These are phyloP conservation scores for Boletus pseudopeckii DNA, from an alignment of 768 basidiomycete species.

Conservation along the genomic window DNA sequence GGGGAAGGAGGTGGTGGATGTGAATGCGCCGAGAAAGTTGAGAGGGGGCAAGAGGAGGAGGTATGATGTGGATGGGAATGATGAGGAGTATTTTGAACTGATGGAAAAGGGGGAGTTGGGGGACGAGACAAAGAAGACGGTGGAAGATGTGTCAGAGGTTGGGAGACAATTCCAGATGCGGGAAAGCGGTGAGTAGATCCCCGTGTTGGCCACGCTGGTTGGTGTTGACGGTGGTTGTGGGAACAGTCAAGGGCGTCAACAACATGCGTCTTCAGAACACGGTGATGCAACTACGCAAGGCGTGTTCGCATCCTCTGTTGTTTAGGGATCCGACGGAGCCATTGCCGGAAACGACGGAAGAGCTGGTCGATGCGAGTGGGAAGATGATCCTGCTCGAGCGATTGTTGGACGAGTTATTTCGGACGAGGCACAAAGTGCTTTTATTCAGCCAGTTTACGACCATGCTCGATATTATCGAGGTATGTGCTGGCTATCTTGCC, in stretches of 20 bases:
- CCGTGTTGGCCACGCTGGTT: not conserved
- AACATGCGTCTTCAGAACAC: constrained; percentile 93
- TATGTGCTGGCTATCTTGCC: constrained; percentile 28
- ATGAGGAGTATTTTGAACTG: constrained; percentile 61
- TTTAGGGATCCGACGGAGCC: constrained; percentile 48
- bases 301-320: constrained; percentile 89
- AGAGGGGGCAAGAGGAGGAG: constrained; percentile 38
- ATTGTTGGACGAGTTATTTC: constrained; percentile 78
- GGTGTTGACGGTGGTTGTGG: constrained; percentile 2
- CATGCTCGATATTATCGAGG: constrained; percentile 95
- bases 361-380: constrained; percentile 82
- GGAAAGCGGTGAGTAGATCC: constrained; percentile 51
- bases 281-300: constrained; percentile 97
- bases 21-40: constrained; percentile 35
- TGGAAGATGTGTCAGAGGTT: constrained; percentile 51
- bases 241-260: constrained; percentile 75
- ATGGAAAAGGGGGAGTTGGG: constrained; percentile 49
- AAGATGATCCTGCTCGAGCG: constrained; percentile 98
- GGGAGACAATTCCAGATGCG: constrained; percentile 57
- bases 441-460: constrained; percentile 92
- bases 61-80: constrained; percentile 58
- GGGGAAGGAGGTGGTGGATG: constrained; percentile 24
- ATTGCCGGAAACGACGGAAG: constrained; percentile 60
- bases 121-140: constrained; percentile 32
- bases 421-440: constrained; percentile 78